Percentiles rank a stretch among this genome's conserved stretches.
Evolutionary conservation across 805 yeast species (phyloP).

Genomic region (Candida tallmaniae): DNA sequence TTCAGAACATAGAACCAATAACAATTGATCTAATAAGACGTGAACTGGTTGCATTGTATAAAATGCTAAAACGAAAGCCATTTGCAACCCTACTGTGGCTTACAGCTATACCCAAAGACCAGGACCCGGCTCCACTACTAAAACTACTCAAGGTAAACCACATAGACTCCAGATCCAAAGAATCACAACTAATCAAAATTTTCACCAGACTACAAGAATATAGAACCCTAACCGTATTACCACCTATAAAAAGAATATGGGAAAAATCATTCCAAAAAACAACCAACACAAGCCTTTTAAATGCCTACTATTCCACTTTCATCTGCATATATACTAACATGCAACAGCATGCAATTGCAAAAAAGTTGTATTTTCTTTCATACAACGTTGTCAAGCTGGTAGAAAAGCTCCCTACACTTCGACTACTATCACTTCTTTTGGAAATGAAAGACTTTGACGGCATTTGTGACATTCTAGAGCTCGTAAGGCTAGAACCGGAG

Average conservation of each 20-base stretch:
- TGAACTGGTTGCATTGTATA: too few relatives aligned
- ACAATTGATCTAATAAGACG: too few relatives aligned
- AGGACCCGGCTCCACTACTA: too few relatives aligned
- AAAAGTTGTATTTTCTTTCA: slow-evolving; percentile 3
- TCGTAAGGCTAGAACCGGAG: slow-evolving; percentile 6
- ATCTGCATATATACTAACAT: slow-evolving; percentile 20
- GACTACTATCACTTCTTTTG: slow-evolving; percentile 15
- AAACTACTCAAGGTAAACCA: too few relatives aligned
- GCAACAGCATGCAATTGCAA: slow-evolving; percentile 20
- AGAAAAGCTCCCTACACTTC: slow-evolving; percentile 15
- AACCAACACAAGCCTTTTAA: neutral
- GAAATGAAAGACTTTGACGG: slow-evolving; percentile 19
- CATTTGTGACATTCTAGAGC: slow-evolving; percentile 13
- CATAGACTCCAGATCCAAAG: too few relatives aligned
- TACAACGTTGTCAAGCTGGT: neutral
- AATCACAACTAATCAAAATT: too few relatives aligned
- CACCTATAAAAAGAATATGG: slow-evolving; percentile 20
- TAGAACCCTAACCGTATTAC: too few relatives aligned
- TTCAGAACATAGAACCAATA: too few relatives aligned
- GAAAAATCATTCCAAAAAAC: slow-evolving; percentile 10
- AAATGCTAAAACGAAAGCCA: too few relatives aligned
- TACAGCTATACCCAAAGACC: too few relatives aligned
- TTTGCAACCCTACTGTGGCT: too few relatives aligned
- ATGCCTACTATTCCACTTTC: slow-evolving; percentile 19
- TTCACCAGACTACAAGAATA: too few relatives aligned